Percentiles rank a stretch among this genome's conserved stretches.
phyloP scores from a whole-genome alignment of 192 early-diverging fungal species.

The Rhizoclosmatium globosum region DNA sequence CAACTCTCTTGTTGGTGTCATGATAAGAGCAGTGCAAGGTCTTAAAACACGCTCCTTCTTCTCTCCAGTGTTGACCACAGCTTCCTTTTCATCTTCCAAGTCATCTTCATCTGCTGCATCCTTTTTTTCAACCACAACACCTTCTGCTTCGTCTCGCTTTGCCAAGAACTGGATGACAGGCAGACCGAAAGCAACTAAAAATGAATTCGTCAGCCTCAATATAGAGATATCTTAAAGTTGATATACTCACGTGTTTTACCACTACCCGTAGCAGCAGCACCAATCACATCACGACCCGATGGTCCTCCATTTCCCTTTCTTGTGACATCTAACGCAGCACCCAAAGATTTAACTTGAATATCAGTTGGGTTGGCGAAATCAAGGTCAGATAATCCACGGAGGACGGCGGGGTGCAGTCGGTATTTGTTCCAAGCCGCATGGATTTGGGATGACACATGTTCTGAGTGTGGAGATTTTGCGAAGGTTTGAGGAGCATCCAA shows the following conservation, averaged over 20 bases:
- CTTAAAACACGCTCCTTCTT: constrained; percentile 12
- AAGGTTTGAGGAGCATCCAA: constrained; percentile 28
- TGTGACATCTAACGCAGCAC: constrained; percentile 67
- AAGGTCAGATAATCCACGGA: constrained; percentile 73
- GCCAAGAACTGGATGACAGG: constrained; percentile 82
- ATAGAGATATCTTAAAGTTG: too few relatives aligned
- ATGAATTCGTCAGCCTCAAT: too few relatives aligned
- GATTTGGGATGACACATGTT: constrained; percentile 23
- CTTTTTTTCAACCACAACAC: constrained; percentile 10
- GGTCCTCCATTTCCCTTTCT: constrained; percentile 14
- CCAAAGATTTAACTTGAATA: constrained; percentile 84
- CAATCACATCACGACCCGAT: constrained; percentile 80
- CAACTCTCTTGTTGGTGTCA: constrained; percentile 95
- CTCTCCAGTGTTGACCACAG: constrained; percentile 10
- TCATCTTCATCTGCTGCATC: constrained; percentile 37
- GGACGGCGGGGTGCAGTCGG: constrained; percentile 62
- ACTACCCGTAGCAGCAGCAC: constrained; percentile 86
- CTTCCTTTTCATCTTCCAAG: constrained; percentile 35
- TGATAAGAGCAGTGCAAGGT: constrained; percentile 71
- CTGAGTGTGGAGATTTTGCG: constrained; percentile 12
- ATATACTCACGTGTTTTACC: constrained; percentile 63
- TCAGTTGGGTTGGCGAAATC: constrained; percentile 83
- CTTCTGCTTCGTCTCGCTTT: constrained; percentile 23
- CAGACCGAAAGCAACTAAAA: constrained; percentile 84
- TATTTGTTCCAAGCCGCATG: constrained; percentile 73